phyloP scores from a whole-genome alignment of 2,329 filamentous ascomycete species.

The Diaporthe amygdali region DNA sequence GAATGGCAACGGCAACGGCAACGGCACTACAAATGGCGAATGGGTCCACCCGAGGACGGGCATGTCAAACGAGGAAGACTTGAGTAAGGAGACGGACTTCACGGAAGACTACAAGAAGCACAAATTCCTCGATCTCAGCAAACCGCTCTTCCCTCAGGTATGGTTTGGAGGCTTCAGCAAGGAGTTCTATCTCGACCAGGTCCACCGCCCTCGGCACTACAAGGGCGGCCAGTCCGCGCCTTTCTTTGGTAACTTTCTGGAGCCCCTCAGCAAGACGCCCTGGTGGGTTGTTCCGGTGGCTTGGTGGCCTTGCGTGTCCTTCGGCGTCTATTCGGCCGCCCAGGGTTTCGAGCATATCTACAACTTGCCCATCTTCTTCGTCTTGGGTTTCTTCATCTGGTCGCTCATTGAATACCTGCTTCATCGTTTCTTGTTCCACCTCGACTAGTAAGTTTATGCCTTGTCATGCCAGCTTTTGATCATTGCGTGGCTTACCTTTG shows the following conservation, averaged over 20 bases:
- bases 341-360: constrained; percentile 60
- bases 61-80: constrained; percentile 86
- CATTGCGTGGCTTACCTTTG: not conserved
- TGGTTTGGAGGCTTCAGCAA: constrained; percentile 89
- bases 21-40: constrained; percentile 36
- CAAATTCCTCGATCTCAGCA: constrained; percentile 91
- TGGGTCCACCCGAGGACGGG: constrained; percentile 72
- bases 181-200: constrained; percentile 95
- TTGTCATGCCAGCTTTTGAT: not conserved
- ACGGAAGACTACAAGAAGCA: constrained; percentile 80
- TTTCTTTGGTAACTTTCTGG: constrained; percentile 97
- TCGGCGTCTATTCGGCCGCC: constrained; percentile 71
- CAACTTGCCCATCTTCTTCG: constrained; percentile 65
- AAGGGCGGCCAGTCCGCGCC: constrained; percentile 91
- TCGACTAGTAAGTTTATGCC: constrained; percentile 75
- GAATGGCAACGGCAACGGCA: constrained; percentile 39
- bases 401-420: constrained; percentile 87
- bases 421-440: constrained; percentile 91
- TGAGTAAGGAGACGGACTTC: constrained; percentile 84
- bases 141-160: constrained; percentile 84
- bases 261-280: constrained; percentile 91
- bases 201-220: constrained; percentile 95
- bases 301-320: constrained; percentile 83
- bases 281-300: constrained; percentile 89
- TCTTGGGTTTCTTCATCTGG: constrained; percentile 79